Conservation (phyloP, 2,329 filamentous ascomycete genomes). For the Aspergillus fumigatiaffinis region DNA sequence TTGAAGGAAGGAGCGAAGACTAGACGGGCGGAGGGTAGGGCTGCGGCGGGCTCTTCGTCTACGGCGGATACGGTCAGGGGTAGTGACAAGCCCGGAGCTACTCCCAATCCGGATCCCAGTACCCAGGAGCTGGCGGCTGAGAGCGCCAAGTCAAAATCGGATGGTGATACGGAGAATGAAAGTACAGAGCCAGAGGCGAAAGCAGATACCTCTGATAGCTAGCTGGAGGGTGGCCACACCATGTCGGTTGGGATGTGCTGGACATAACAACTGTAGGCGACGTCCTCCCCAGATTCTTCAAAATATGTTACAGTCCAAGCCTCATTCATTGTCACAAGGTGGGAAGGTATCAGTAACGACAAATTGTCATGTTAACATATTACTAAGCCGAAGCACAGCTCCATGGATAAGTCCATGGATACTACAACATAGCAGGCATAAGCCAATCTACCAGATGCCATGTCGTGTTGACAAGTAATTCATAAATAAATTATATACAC, state of each 20-base stretch:
- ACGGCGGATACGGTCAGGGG: neutral
- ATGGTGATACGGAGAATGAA: neutral
- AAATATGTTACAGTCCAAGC: neutral
- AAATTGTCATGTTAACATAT: neutral
- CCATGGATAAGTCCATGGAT: neutral
- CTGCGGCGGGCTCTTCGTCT: slow-evolving; percentile 6
- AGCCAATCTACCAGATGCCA: neutral
- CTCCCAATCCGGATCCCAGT: neutral
- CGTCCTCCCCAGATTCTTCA: neutral
- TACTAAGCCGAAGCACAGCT: neutral
- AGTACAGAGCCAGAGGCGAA: neutral
- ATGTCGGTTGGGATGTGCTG: neutral
- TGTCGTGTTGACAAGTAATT: neutral
- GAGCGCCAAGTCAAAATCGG: neutral
- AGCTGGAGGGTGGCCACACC: neutral
- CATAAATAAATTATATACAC: neutral
- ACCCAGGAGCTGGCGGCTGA: neutral
- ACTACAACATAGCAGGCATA: neutral
- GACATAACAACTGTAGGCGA: neutral
- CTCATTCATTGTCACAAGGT: neutral
- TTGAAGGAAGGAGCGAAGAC: slow-evolving; percentile 61
- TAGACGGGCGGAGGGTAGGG: slow-evolving; percentile 26
- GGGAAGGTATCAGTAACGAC: neutral
- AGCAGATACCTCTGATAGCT: neutral
- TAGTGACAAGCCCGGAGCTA: neutral